Evolutionary conservation across 805 yeast species (phyloP), one percentile per base, ranked within the genome.

Genomic region (Dipodascus albidus): DNA sequence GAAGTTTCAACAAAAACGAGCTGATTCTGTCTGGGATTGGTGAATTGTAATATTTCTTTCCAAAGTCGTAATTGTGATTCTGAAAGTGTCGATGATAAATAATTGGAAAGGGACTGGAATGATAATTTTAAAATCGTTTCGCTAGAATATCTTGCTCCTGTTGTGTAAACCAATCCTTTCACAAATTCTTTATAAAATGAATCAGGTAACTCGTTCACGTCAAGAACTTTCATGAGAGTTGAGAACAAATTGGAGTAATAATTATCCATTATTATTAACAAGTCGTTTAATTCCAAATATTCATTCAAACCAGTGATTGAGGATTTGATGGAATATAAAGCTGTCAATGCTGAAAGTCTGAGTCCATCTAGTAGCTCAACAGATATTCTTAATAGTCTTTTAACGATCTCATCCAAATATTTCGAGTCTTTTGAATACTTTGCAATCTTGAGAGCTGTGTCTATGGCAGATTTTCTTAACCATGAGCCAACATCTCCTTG

Each of bases 401-500:
- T 15, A 14, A 22, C 53, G 47, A 0, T 56, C 4, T 20, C 23
- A 23, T 47, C 49, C 4, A 20, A 4, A 9, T 21, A 22, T 4
- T 47, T 19, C 14, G 17, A 8, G 22, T 9, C 49, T 17, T 21
- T 20, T 20, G 19, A 47, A 0, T 82, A 64, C 1, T 80, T 9
- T 11, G 17, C 17, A 47, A 47, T 17, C 27, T 21, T 47, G 6
- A 20, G 22, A 0, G 82, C 64, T 1, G 80, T 60, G 3, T 59
- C 38, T 1, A 85, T 63, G 1, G 82, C 71, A 0, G 82, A 74
- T 1, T 63, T 57, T 49, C 98, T 70, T 1, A 88, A 77, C 60
- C 80, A 76, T 49, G 87, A 79, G 1, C 98, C 98, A n/a, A 89
- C 90, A 68, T 90, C 98, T 8, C 98, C 98, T 62, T 87, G 85